Conservation (phyloP, 306 rosid genomes). For the Cicer judaicum region DNA sequence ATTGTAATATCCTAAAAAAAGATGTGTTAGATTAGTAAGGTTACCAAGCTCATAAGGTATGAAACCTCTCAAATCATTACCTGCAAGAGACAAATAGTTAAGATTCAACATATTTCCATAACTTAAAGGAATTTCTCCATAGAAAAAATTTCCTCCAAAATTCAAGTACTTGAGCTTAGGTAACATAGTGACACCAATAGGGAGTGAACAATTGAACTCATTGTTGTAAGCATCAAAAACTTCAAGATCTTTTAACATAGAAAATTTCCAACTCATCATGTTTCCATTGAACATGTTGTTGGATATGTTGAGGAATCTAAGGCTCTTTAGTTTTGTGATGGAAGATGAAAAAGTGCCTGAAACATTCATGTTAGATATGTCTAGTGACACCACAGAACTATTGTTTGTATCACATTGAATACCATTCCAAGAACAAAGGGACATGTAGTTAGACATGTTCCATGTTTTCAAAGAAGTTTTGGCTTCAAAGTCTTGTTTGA, state of each 20-base stretch:
- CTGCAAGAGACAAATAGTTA: slow-evolving; percentile 71
- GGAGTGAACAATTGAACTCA: slow-evolving; percentile 72
- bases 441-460: slow-evolving; percentile 62
- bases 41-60: slow-evolving; percentile 80
- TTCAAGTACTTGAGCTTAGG: slow-evolving; percentile 60
- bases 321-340: slow-evolving; percentile 58
- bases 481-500: slow-evolving; percentile 62
- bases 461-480: slow-evolving; percentile 56
- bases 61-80: slow-evolving; percentile 77
- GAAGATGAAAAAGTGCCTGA: slow-evolving; percentile 70
- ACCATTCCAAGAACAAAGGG: slow-evolving; percentile 84
- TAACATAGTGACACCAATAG: slow-evolving; percentile 58
- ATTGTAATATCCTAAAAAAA: slow-evolving; percentile 79
- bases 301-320: slow-evolving; percentile 77
- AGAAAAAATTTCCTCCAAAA: slow-evolving; percentile 82
- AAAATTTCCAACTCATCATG: slow-evolving; percentile 62
- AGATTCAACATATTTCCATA: slow-evolving; percentile 68
- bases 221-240: slow-evolving; percentile 79
- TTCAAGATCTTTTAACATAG: slow-evolving; percentile 50
- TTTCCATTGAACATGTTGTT: slow-evolving; percentile 71
- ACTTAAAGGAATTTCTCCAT: slow-evolving; percentile 64
- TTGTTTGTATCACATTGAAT: slow-evolving; percentile 61
- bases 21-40: slow-evolving; percentile 60
- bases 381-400: slow-evolving; percentile 63
- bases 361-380: slow-evolving; percentile 69